These are phyloP conservation scores for Eucalyptus tenuipes DNA, from an alignment of 345 rosid species.

Conservation along the genomic window DNA sequence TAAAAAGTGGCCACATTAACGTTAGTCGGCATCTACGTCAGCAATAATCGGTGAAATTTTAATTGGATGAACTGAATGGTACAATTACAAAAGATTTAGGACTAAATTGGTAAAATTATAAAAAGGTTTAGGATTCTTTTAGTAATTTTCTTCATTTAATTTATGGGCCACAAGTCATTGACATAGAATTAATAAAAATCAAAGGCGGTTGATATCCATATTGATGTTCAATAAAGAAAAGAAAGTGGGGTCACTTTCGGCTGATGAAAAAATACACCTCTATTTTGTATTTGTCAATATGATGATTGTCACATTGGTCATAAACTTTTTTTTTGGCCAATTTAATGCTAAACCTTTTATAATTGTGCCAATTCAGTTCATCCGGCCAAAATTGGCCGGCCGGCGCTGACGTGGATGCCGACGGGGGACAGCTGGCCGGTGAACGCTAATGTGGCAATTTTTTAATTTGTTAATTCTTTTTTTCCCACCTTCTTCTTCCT, in stretches of 20 bases:
- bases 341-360: too few species aligned
- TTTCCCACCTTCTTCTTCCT: too few species aligned
- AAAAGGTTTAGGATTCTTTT: fast-evolving
- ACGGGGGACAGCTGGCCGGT: too few species aligned
- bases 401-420: too few species aligned
- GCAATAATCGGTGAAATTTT: fast-evolving
- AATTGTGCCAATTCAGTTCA: too few species aligned
- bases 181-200: background rate
- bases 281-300: background rate
- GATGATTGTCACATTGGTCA: background rate
- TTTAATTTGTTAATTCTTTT: too few species aligned
- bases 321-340: too few species aligned
- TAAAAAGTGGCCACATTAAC: fast-evolving
- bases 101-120: too few species aligned
- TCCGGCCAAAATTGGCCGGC: too few species aligned
- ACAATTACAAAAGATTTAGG: fast-evolving
- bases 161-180: background rate
- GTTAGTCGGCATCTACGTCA: fast-evolving
- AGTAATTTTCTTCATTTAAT: background rate
- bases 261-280: background rate
- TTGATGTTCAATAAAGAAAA: background rate
- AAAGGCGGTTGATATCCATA: background rate
- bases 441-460: too few species aligned
- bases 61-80: fast-evolving
- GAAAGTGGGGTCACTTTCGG: background rate